These are phyloP conservation scores for Picea abies DNA, from an alignment of 83 land plant species.

Conservation along the genomic window DNA sequence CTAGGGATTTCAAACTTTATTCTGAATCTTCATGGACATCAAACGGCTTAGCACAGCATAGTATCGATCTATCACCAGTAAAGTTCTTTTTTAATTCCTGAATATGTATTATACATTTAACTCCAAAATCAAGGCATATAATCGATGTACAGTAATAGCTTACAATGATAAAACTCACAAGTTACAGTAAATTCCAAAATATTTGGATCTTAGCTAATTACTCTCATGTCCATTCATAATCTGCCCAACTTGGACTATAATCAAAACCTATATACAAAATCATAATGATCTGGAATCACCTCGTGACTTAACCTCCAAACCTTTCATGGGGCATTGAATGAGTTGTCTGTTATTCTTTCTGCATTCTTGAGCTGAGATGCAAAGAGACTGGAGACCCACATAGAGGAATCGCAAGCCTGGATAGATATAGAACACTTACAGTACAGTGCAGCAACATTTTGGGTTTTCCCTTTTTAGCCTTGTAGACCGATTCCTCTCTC, in stretches of 20 bases:
- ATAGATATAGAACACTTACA: not conserved
- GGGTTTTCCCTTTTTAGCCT: constrained; percentile 13
- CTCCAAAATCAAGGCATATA: constrained; percentile 10
- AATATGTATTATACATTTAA: constrained; percentile 8
- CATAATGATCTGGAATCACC: not conserved
- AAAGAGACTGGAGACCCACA: not conserved
- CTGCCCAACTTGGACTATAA: not conserved
- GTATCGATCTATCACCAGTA: not conserved
- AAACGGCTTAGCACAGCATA: not conserved
- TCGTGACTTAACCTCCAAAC: not conserved
- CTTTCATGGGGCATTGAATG: not conserved
- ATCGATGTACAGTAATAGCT: not conserved
- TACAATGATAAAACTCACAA: not conserved
- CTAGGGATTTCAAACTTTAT: not conserved
- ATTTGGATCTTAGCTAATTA: not conserved
- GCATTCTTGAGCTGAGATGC: constrained; percentile 2
- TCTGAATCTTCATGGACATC: not conserved
- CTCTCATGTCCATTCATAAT: not conserved
- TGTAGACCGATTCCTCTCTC: constrained; percentile 1
- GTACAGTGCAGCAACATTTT: constrained; percentile 16
- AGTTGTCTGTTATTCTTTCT: not conserved
- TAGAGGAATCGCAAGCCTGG: not conserved
- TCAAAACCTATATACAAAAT: not conserved
- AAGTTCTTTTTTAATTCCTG: not conserved
- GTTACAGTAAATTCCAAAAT: not conserved